These are phyloP conservation scores for Polytolypa hystricis DNA, from an alignment of 2,329 filamentous ascomycete genomes.

Conservation along the genomic window DNA sequence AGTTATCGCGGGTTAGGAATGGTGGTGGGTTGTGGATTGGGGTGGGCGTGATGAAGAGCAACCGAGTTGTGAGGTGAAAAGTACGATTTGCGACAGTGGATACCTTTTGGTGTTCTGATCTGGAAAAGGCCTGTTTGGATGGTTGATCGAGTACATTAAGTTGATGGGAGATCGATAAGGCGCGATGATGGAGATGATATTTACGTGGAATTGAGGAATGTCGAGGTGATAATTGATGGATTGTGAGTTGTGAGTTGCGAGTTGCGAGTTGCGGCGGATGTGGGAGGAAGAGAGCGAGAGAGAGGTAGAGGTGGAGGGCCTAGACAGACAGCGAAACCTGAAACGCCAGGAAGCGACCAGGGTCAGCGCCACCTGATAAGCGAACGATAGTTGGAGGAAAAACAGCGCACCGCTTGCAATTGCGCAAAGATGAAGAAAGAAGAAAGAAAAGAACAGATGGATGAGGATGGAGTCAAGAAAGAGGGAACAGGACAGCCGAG, in stretches of 20 bases:
- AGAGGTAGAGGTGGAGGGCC: too few species aligned
- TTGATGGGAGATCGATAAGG: neutral
- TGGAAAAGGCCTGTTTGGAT: neutral
- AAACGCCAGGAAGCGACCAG: neutral
- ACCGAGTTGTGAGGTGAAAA: neutral
- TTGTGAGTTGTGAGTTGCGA: neutral
- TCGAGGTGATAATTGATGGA: neutral
- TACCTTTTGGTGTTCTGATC: neutral
- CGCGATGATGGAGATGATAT: neutral
- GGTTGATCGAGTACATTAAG: neutral
- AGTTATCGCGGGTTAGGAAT: neutral
- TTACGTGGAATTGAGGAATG: neutral
- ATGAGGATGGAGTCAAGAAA: constrained; percentile 1
- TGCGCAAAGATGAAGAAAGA: neutral
- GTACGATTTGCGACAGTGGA: constrained; percentile 4
- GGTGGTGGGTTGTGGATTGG: neutral
- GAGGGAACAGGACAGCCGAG: too few species aligned
- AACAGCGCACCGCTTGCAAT: neutral
- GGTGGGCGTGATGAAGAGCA: neutral
- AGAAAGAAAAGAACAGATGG: neutral
- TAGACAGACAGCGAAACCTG: neutral
- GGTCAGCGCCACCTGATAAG: neutral
- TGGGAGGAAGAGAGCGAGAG: too few species aligned
- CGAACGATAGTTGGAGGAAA: neutral
- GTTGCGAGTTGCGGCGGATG: neutral